Percentiles rank a stretch among this genome's conserved stretches.
These are phyloP conservation scores for Parascedosporium putredinis DNA, from an alignment of 2,329 filamentous ascomycete species.

Conservation along the genomic window DNA sequence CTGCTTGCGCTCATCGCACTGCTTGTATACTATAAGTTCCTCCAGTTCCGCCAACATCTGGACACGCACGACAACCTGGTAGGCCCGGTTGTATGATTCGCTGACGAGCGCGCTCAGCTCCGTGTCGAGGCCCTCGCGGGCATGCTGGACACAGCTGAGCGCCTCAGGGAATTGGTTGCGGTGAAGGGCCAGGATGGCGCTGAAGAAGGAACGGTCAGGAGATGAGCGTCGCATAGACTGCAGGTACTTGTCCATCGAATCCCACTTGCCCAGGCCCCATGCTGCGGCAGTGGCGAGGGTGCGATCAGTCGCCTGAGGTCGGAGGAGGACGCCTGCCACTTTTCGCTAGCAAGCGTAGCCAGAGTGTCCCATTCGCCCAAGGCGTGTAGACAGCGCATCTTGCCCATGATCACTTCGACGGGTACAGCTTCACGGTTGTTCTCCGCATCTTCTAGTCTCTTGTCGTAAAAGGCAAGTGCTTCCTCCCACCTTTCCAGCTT, in stretches of 20 bases:
- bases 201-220: slow-evolving; percentile 94
- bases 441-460: slow-evolving; percentile 35
- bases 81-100: slow-evolving; percentile 95
- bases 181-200: slow-evolving; percentile 88
- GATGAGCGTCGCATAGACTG: slow-evolving; percentile 90
- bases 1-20: slow-evolving; percentile 84
- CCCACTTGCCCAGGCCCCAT: slow-evolving; percentile 95
- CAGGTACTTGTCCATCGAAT: slow-evolving; percentile 95
- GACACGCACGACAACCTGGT: slow-evolving; percentile 93
- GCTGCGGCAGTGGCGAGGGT: slow-evolving; percentile 90
- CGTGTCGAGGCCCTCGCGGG: slow-evolving; percentile 85
- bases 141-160: slow-evolving; percentile 78
- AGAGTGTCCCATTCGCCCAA: slow-evolving; percentile 95
- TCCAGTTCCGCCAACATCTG: slow-evolving; percentile 99
- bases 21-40: slow-evolving; percentile 96
- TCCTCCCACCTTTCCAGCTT: slow-evolving; percentile 98
- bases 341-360: slow-evolving; percentile 78
- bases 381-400: slow-evolving; percentile 97
- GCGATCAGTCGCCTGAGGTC: slow-evolving; percentile 88
- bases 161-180: slow-evolving; percentile 93
- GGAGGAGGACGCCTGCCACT: slow-evolving; percentile 80
- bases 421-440: slow-evolving; percentile 47
- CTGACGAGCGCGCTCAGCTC: slow-evolving; percentile 94
- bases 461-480: slow-evolving; percentile 82
- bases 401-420: slow-evolving; percentile 96